A percentile compares a stretch with the other conserved stretches of the same genome.
These are phyloP conservation scores for Melaleuca quinquenervia DNA, from an alignment of 345 rosid genomes.

Conservation along the genomic window DNA sequence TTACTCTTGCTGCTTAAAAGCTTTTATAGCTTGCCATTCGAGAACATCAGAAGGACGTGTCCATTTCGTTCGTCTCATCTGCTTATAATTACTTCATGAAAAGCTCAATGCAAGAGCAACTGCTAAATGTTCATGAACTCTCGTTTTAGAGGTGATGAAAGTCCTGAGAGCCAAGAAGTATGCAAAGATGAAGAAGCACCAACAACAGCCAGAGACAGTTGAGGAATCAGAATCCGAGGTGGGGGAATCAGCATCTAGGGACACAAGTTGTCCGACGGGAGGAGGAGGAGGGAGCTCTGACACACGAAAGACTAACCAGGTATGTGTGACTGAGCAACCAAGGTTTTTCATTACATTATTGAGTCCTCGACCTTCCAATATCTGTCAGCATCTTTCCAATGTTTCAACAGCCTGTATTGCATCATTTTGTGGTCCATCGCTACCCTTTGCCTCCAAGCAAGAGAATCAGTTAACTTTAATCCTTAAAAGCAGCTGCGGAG, in stretches of 20 bases:
- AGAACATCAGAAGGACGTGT: background rate
- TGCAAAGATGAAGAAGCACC: slow-evolving; percentile 59
- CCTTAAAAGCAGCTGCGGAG: background rate
- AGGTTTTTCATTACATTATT: background rate
- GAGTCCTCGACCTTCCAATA: background rate
- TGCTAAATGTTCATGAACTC: background rate
- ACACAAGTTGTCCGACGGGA: background rate
- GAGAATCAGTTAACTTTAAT: background rate
- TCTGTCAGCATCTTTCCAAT: background rate
- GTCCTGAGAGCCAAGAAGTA: slow-evolving; percentile 71
- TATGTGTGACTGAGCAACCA: background rate
- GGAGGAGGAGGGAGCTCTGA: background rate
- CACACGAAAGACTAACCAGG: slow-evolving; percentile 5
- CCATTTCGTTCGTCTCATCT: background rate
- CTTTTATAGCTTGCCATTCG: background rate
- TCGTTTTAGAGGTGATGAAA: slow-evolving; percentile 60
- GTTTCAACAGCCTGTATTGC: background rate
- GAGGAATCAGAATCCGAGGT: slow-evolving; percentile 18
- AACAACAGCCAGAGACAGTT: slow-evolving; percentile 29
- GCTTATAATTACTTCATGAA: background rate
- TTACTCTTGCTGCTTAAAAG: background rate
- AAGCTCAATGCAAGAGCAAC: background rate
- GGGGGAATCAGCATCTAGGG: slow-evolving; percentile 4
- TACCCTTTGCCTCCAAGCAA: background rate
- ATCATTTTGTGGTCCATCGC: background rate